Evolutionary conservation across 163 green algal species (phyloP), one percentile per base, ranked within the genome.

Genomic region (Trebouxiophyceae sp.): DNA sequence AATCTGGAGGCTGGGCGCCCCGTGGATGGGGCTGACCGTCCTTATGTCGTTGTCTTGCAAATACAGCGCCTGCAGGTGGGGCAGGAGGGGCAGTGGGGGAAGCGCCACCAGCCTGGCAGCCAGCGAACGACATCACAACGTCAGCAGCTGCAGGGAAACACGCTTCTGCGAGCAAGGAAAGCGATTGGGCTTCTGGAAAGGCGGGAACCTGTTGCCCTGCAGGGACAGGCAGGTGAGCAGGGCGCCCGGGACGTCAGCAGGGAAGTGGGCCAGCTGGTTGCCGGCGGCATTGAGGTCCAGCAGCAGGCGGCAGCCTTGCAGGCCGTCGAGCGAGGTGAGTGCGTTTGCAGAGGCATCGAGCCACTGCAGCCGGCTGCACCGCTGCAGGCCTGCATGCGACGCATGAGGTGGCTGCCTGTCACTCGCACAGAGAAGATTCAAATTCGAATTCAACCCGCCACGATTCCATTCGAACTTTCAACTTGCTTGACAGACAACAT

Each of bases 21-120:
- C 27, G 30, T 56, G 54, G 26, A 61, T 24, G 34, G 67, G 54
- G 20, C 1, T 6, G 33, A 73, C 30, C 6, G 23, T 24, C 30
- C 28, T 57, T 29, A 69, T 62, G 4, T 57, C 29, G 22, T 73
- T 73, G 28, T 73, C 60, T 46, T 68, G 60, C 39, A 73, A 60
- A 20, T 73, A 60, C 2, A 73, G 60, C 8, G 44, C 33, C 5
- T 65, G 7, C 54, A 73, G 39, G 29, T 63, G 54, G 1, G 67
- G 60, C 44, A 73, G 30, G 22, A 33, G 61, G 20, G 67, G 67
- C 34, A 62, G 23, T 1, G 5, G 7, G 4, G 45, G 54, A n/a
- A 73, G 6, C 3, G 2, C 8, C 26, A 30, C n/a, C n/a, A n/a
- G n/a, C n/a, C n/a, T n/a, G n/a, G n/a, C n/a, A n/a, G n/a, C n/a